Conservation (phyloP, 352 stramenopile genomes). For the Aphanomyces euteiches region DNA sequence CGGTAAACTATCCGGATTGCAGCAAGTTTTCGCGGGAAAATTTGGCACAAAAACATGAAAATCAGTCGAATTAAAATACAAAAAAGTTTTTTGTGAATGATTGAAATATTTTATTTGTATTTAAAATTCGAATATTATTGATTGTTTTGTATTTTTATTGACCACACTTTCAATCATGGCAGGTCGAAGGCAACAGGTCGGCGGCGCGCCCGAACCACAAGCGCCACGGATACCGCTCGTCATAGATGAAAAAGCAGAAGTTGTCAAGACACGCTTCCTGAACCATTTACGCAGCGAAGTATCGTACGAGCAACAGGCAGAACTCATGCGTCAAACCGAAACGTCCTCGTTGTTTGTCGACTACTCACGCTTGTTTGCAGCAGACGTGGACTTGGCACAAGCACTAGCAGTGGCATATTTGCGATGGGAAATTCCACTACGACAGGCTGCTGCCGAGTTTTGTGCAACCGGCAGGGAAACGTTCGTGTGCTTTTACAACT, state of each 20-base stretch:
- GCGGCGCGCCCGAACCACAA: constrained; percentile 1
- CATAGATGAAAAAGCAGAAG: constrained; percentile 69
- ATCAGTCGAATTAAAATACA: too few relatives aligned
- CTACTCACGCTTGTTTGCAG: constrained; percentile 80
- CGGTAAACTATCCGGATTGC: neutral
- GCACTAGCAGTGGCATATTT: constrained; percentile 84
- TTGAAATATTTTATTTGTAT: too few relatives aligned
- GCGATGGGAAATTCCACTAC: constrained; percentile 58
- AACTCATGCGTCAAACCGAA: constrained; percentile 84
- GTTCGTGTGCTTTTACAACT: constrained; percentile 89
- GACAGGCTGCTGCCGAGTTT: constrained; percentile 30
- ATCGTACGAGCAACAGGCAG: constrained; percentile 80
- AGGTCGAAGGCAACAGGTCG: neutral
- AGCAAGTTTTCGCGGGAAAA: neutral
- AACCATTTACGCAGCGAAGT: constrained; percentile 80
- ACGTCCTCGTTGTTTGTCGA: constrained; percentile 86
- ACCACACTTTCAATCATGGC: constrained; percentile 10
- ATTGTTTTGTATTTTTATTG: neutral
- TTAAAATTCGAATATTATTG: neutral
- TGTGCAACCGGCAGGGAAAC: constrained; percentile 50
- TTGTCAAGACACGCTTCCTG: constrained; percentile 79
- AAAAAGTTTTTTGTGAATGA: too few relatives aligned
- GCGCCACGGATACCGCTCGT: constrained; percentile 31
- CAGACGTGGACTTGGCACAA: constrained; percentile 73
- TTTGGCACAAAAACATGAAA: neutral